Conservation (phyloP, 2,329 filamentous ascomycete genomes). For the Alternaria arborescens region DNA sequence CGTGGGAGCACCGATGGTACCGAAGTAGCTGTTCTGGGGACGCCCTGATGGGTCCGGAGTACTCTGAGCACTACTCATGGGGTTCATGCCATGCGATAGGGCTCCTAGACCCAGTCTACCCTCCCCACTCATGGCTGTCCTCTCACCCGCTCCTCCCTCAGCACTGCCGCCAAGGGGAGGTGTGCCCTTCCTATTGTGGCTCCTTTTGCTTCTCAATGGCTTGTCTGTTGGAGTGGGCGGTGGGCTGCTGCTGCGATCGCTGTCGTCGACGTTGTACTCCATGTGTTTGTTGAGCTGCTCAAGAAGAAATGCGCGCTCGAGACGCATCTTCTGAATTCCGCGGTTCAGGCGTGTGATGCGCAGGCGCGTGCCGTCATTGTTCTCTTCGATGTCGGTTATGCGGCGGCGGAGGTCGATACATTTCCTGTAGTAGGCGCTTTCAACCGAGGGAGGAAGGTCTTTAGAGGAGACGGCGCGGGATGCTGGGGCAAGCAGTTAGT, state of each 20-base stretch:
- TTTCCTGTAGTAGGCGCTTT: slow-evolving; percentile 95
- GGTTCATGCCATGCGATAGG: slow-evolving; percentile 30
- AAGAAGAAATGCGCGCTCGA: slow-evolving; percentile 74
- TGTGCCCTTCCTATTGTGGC: slow-evolving; percentile 62
- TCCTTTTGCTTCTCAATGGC: slow-evolving; percentile 76
- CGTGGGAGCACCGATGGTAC: slow-evolving; percentile 27
- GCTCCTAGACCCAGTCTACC: neutral
- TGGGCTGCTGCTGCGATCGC: slow-evolving; percentile 80
- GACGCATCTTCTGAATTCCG: slow-evolving; percentile 88
- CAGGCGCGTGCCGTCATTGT: slow-evolving; percentile 83
- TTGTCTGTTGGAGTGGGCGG: slow-evolving; percentile 83
- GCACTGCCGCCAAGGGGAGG: slow-evolving; percentile 37
- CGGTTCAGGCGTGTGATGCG: slow-evolving; percentile 82
- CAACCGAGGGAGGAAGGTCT: slow-evolving; percentile 82
- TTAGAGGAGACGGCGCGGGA: slow-evolving; percentile 46
- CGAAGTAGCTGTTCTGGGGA: slow-evolving; percentile 43
- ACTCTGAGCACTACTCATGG: slow-evolving; percentile 50
- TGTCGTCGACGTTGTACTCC: slow-evolving; percentile 64
- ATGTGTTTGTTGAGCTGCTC: slow-evolving; percentile 59
- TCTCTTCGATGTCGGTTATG: slow-evolving; percentile 88
- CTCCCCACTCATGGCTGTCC: neutral
- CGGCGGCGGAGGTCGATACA: slow-evolving; percentile 93
- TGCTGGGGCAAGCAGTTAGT: slow-evolving; percentile 26
- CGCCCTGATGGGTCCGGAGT: slow-evolving; percentile 48
- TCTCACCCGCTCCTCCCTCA: slow-evolving; percentile 9